Conservation (phyloP, 2,329 filamentous ascomycete species). For the Colletotrichum sp. region DNA sequence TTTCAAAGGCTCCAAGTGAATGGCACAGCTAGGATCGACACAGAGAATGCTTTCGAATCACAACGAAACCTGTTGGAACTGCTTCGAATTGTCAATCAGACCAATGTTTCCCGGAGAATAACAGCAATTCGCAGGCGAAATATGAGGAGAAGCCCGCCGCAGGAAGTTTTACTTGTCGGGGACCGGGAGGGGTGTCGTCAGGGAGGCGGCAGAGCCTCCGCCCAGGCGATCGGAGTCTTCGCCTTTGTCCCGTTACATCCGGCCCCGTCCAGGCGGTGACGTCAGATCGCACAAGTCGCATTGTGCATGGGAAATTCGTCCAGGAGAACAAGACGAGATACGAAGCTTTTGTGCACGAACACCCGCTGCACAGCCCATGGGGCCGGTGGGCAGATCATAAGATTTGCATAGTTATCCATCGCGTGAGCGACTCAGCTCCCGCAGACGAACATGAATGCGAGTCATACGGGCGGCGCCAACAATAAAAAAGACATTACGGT, state of each 20-base stretch:
- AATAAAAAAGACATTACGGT: slow-evolving; percentile 17
- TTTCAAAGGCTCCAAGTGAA: neutral
- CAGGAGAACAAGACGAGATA: neutral
- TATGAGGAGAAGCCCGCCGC: neutral
- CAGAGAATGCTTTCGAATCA: neutral
- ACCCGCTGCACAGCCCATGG: neutral
- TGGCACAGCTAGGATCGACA: neutral
- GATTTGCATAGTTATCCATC: neutral
- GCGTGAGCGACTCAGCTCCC: neutral
- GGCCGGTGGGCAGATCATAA: neutral
- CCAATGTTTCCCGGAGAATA: neutral
- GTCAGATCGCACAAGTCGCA: neutral
- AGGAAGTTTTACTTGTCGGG: neutral
- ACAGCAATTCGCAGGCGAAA: neutral
- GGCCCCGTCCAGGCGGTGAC: neutral
- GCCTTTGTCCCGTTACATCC: neutral
- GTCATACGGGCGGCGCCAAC: neutral
- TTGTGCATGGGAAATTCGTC: neutral
- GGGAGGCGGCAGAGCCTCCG: neutral
- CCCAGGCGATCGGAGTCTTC: neutral
- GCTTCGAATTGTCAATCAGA: neutral
- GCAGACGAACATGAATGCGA: neutral
- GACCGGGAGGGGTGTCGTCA: neutral
- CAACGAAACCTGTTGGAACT: neutral
- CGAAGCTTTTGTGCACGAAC: neutral